A percentile compares a stretch with the other conserved stretches of the same genome.
Conservation (phyloP, 2,329 filamentous ascomycete genomes). For the Aureobasidium sp. region DNA sequence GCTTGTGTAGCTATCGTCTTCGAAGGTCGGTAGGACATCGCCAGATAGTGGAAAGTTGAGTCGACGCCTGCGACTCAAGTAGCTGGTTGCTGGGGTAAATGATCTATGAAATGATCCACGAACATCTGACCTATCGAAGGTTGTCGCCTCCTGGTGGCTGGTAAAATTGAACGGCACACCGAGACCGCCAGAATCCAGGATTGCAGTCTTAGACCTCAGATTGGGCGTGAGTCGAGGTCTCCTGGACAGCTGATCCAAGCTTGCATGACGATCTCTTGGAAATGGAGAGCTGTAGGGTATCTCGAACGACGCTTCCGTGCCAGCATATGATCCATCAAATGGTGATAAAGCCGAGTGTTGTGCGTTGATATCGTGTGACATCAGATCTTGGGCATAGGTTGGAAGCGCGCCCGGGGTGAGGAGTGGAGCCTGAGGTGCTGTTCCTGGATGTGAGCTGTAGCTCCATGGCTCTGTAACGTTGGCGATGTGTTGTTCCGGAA, state of each 20-base stretch:
- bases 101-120: neutral
- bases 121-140: neutral
- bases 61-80: constrained; percentile 2
- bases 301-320: neutral
- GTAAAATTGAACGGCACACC: neutral
- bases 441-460: neutral
- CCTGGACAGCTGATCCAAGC: neutral
- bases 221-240: neutral
- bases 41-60: constrained; percentile 13
- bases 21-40: neutral
- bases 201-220: neutral
- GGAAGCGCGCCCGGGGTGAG: neutral
- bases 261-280: neutral
- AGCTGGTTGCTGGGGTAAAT: neutral
- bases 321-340: constrained; percentile 5
- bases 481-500: neutral
- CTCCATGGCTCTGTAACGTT: neutral
- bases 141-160: neutral
- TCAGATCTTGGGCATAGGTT: neutral
- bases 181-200: neutral
- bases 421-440: neutral
- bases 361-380: neutral
- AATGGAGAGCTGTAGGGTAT: neutral
- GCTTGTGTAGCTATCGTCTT: constrained; percentile 3
- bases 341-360: neutral